Conservation (phyloP, 148 eudicot genomes). For the Selenicereus undatus region DNA sequence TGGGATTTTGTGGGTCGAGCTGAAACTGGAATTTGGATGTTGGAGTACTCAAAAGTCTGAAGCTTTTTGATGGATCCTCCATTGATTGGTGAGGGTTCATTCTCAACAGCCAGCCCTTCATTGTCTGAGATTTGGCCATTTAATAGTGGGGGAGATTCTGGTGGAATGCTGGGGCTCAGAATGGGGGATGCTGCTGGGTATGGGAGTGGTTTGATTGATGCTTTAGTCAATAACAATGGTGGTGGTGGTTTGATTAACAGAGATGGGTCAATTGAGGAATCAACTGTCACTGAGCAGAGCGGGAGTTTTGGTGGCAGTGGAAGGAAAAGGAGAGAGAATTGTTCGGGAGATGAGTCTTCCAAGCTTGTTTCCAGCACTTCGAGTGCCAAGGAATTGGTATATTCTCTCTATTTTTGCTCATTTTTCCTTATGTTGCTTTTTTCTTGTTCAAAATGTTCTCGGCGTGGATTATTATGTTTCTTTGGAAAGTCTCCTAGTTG, state of each 20-base stretch:
- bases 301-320: slow-evolving; percentile 36
- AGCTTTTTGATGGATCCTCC: slow-evolving; percentile 73
- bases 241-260: slow-evolving; percentile 19
- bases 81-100: slow-evolving; percentile 64
- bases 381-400: slow-evolving; percentile 61
- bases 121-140: slow-evolving; percentile 79
- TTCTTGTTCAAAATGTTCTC: neutral
- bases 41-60: neutral
- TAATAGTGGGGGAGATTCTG: slow-evolving; percentile 27
- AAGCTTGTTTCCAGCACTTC: slow-evolving; percentile 51
- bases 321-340: slow-evolving; percentile 42
- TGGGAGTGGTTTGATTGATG: slow-evolving; percentile 31
- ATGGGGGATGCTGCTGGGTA: slow-evolving; percentile 47
- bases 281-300: slow-evolving; percentile 78
- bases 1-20: slow-evolving; percentile 11
- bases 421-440: neutral
- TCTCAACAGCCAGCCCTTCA: slow-evolving; percentile 69
- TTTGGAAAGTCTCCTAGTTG: neutral
- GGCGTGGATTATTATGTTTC: slow-evolving; percentile 1
- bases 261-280: slow-evolving; percentile 59
- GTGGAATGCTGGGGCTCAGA: slow-evolving; percentile 52
- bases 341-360: slow-evolving; percentile 50
- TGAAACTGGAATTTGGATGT: slow-evolving; percentile 16
- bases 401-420: slow-evolving; percentile 3
- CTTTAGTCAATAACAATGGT: slow-evolving; percentile 21